Conservation (phyloP, 129 eudicot species). For the Apium graveolens region DNA sequence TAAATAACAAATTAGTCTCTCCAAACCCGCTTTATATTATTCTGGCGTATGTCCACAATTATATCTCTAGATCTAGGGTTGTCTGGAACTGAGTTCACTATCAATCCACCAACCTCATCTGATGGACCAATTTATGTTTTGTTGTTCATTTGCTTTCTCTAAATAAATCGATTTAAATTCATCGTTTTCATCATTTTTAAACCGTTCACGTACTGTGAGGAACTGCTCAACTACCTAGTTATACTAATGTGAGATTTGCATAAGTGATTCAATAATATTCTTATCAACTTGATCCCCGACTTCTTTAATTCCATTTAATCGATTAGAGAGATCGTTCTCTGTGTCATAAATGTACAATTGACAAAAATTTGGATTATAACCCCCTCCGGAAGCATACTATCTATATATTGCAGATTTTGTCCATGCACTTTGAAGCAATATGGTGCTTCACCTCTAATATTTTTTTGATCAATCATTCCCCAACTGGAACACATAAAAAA, state of each 20-base stretch:
- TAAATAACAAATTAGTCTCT: background rate
- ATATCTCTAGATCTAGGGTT: background rate
- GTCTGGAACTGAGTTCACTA: background rate
- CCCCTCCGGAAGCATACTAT: background rate
- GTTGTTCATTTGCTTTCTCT: background rate
- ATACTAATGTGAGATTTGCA: background rate
- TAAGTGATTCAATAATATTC: background rate
- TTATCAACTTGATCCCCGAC: background rate
- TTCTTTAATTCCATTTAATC: background rate
- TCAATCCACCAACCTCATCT: background rate
- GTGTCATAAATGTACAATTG: slow-evolving; percentile 9
- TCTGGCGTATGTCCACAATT: background rate
- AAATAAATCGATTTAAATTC: background rate
- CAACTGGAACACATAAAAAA: background rate
- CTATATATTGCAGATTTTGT: background rate
- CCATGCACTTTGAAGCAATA: background rate
- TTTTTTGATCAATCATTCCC: background rate
- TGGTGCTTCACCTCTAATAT: background rate
- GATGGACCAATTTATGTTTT: background rate
- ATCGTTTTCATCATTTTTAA: background rate
- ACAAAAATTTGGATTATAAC: background rate
- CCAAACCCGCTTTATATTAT: background rate
- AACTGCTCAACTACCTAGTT: background rate
- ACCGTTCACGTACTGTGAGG: background rate
- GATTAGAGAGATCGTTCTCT: background rate